These are phyloP conservation scores for Cercospora sojina DNA, from an alignment of 2,329 filamentous ascomycete genomes.

Conservation along the genomic window DNA sequence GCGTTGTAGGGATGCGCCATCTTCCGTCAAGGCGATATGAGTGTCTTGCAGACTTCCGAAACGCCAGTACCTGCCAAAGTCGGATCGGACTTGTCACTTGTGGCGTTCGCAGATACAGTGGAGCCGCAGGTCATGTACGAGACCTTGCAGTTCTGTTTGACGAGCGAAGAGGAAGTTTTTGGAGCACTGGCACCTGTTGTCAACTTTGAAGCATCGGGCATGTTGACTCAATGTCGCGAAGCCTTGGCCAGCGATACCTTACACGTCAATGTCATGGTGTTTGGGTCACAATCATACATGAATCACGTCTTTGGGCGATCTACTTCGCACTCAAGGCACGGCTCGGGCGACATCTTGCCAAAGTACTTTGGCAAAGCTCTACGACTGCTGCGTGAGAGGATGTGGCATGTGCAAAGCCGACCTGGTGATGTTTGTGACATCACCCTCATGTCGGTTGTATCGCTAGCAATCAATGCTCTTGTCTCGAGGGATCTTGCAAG, in stretches of 20 bases:
- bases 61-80: not conserved
- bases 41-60: not conserved
- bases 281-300: not conserved
- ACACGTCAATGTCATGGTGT: conserved; percentile 6
- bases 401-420: not conserved
- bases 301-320: not conserved
- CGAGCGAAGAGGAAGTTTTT: conserved; percentile 6
- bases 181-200: conserved; percentile 1
- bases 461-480: not conserved
- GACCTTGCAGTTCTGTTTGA: conserved; percentile 9
- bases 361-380: not conserved
- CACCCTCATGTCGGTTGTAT: not conserved
- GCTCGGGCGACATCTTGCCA: not conserved
- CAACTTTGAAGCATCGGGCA: not conserved
- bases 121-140: conserved; percentile 8
- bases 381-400: not conserved
- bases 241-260: not conserved
- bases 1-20: not conserved
- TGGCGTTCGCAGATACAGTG: conserved; percentile 3
- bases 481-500: not conserved
- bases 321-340: not conserved
- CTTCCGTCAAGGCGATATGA: not conserved
- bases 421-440: not conserved
- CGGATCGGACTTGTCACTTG: conserved; percentile 5
- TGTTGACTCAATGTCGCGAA: not conserved